Percentiles rank a stretch among this genome's conserved stretches.
phyloP scores from a whole-genome alignment of 208 protist species.

The Phytomonas francai region DNA sequence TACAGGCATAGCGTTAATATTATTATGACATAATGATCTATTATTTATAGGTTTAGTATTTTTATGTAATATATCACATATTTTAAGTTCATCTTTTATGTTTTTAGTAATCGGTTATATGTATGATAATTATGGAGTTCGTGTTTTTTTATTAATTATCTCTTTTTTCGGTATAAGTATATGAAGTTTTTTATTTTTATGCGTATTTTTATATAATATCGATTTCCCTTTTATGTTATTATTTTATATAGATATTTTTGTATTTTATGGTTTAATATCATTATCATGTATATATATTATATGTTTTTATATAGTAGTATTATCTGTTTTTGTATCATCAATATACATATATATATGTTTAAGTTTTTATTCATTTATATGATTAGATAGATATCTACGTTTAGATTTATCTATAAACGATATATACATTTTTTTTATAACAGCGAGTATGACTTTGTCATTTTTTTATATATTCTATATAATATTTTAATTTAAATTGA shows the following conservation, averaged over 20 bases:
- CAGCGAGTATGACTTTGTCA: slow-evolving; percentile 15
- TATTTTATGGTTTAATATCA: slow-evolving; percentile 72
- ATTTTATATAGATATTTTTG: slow-evolving; percentile 86
- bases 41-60: slow-evolving; percentile 60
- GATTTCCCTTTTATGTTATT: slow-evolving; percentile 72
- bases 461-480: slow-evolving; percentile 71
- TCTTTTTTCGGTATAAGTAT: slow-evolving; percentile 70
- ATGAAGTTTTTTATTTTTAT: slow-evolving; percentile 68
- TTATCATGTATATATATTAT: slow-evolving; percentile 72
- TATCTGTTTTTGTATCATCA: slow-evolving; percentile 63
- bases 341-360: slow-evolving; percentile 62
- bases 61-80: slow-evolving; percentile 77
- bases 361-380: slow-evolving; percentile 56
- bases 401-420: slow-evolving; percentile 68
- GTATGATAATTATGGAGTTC: slow-evolving; percentile 67
- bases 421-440: slow-evolving; percentile 69
- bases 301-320: slow-evolving; percentile 78
- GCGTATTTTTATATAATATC: slow-evolving; percentile 82
- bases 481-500: slow-evolving; percentile 39
- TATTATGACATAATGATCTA: slow-evolving; percentile 71
- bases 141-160: slow-evolving; percentile 65
- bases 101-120: slow-evolving; percentile 76
- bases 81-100: slow-evolving; percentile 70
- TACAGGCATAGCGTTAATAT: slow-evolving; percentile 53
- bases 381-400: slow-evolving; percentile 45